Base-by-base conservation (phyloP, 2,329 filamentous ascomycete species). In the Sclerotinia sclerotiorum region DNA sequence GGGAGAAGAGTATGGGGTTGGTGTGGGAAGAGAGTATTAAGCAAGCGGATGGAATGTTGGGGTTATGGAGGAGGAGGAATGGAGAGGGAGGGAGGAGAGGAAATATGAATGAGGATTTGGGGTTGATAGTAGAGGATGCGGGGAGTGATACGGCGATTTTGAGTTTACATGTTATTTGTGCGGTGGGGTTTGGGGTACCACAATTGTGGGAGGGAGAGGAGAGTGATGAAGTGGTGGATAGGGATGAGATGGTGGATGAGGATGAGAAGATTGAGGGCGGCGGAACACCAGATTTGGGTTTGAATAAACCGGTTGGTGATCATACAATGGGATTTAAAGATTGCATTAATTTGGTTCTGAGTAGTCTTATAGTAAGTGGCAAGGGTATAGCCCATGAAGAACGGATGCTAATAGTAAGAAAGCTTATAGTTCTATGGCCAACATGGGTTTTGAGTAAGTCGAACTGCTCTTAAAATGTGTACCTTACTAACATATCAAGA, bases 81-180 rank as follows among this genome's bases (percentile, higher is more conserved):
- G 27, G 80, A 82, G 69, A 82, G 68, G 65, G 73, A 24, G 71
- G 75, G 19, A 81, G 79, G 27, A 72, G 17, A 81, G 80, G 78
- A 70, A 42, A 17, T 42, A 55, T 19, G 58, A 51, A 19, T 32
- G 61, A 10, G 69, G 52, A 3, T 48, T 49, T 1, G 71, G 73
- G 68, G 51, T 70, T 76, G 54, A 79, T 78, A 0, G 74, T 85
- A 1, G 70, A 73, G 46, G 79, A 83, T 66, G 78, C 82, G 2
- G 79, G 80, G 2, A 71, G 73, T 32, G 82, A 83, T 67, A 80
- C 82, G 1, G 84, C 85, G 80, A 81, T 81, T 60, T 76, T 85
- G 71, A 82, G 80, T 67, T 75, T 86, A 48, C 82, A 85, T 74
- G 81, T 86, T 54, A 86, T 86, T 71, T 84, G 82, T 73, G 80